These are phyloP conservation scores for Cyberlindnera misumaiensis DNA, from an alignment of 805 yeast genomes.

Conservation along the genomic window DNA sequence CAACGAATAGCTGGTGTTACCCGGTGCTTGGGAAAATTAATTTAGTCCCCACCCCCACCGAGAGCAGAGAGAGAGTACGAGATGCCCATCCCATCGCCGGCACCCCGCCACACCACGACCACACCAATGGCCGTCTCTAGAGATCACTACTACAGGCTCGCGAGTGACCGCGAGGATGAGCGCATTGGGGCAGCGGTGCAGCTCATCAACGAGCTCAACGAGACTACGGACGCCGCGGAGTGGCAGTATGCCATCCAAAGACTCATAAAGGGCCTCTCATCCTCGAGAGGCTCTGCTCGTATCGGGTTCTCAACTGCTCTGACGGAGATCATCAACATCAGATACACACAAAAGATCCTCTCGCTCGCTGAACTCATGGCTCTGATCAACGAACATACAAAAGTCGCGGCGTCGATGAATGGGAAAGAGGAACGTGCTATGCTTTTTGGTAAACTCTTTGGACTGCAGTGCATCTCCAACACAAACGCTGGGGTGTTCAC, in stretches of 20 bases:
- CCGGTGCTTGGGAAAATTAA: too few relatives aligned
- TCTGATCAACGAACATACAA: slow-evolving; percentile 30
- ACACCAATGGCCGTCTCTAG: slow-evolving; percentile 46
- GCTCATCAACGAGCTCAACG: slow-evolving; percentile 52
- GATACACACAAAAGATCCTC: slow-evolving; percentile 27
- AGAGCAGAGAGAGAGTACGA: too few relatives aligned
- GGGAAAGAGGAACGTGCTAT: slow-evolving; percentile 81
- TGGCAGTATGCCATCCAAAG: slow-evolving; percentile 81
- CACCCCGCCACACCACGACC: background rate
- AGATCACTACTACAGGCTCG: slow-evolving; percentile 72
- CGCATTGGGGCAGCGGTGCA: slow-evolving; percentile 65
- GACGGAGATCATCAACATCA: slow-evolving; percentile 51
- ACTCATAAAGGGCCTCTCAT: slow-evolving; percentile 71
- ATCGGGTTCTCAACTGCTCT: slow-evolving; percentile 85
- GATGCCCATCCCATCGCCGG: too few relatives aligned
- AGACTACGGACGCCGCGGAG: slow-evolving; percentile 41
- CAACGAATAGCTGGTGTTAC: background rate
- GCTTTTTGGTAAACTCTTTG: slow-evolving; percentile 79
- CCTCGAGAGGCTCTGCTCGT: slow-evolving; percentile 78
- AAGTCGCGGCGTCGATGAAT: slow-evolving; percentile 39
- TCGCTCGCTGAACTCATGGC: slow-evolving; percentile 32
- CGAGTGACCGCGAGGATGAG: slow-evolving; percentile 69
- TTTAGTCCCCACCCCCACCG: too few relatives aligned
- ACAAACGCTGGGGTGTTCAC: slow-evolving; percentile 32
- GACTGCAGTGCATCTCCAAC: slow-evolving; percentile 58